Evolutionary conservation across 2,329 filamentous ascomycete genomes (phyloP).

Genomic region (Calonectria henricotiae): DNA sequence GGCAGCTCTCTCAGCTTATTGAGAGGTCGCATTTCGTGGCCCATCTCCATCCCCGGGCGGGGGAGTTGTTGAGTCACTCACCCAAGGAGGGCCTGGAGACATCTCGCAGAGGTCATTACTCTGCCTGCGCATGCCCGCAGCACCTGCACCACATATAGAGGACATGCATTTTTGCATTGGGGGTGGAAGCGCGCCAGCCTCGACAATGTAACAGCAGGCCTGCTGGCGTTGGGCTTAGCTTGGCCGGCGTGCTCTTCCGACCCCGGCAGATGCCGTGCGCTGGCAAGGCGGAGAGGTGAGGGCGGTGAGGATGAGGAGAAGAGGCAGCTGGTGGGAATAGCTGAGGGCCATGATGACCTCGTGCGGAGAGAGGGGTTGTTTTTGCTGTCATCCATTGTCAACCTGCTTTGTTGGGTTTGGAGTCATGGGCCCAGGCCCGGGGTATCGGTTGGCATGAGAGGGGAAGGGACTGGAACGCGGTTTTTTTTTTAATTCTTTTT

Average conservation of each 20-base stretch:
- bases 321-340: constrained; percentile 21
- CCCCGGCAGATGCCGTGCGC: constrained; percentile 23
- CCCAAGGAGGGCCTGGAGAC: not conserved
- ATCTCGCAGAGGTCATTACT: constrained; percentile 25
- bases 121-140: constrained; percentile 12
- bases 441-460: constrained; percentile 2
- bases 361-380: not conserved
- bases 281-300: constrained; percentile 23
- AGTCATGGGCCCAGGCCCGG: constrained; percentile 20
- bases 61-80: constrained; percentile 37
- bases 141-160: constrained; percentile 20
- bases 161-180: constrained; percentile 23
- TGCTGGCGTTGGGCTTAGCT: constrained; percentile 22
- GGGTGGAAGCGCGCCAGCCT: constrained; percentile 19
- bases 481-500: not conserved
- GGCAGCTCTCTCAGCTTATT: constrained; percentile 16
- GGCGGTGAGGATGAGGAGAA: constrained; percentile 18
- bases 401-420: constrained; percentile 25
- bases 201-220: constrained; percentile 22
- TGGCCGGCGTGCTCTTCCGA: constrained; percentile 7
- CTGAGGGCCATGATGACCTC: constrained; percentile 20
- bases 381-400: constrained; percentile 12
- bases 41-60: constrained; percentile 18
- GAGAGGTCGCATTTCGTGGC: constrained; percentile 8
- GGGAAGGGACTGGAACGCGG: not conserved